These are phyloP conservation scores for Naumovozyma castellii DNA, from an alignment of 805 yeast genomes.

Conservation along the genomic window DNA sequence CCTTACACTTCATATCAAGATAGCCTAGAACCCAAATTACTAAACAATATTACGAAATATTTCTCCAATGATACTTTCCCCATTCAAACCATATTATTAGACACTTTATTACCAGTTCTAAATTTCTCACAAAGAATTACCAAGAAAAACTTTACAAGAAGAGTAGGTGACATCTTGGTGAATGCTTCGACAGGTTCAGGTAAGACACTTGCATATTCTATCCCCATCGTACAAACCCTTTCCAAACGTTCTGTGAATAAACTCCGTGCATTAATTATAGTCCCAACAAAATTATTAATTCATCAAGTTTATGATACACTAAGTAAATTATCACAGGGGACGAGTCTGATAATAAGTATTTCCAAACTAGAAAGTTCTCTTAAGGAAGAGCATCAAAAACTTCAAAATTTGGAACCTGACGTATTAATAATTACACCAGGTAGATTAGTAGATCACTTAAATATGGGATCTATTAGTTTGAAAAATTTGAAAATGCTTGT, in stretches of 20 bases:
- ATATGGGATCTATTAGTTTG: conserved; percentile 35
- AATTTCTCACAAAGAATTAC: conserved; percentile 18
- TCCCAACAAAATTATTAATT: conserved; percentile 85
- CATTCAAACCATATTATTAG: conserved; percentile 25
- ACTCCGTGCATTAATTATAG: conserved; percentile 64
- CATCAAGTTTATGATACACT: conserved; percentile 70
- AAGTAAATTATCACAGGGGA: conserved; percentile 51
- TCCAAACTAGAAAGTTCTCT: conserved; percentile 51
- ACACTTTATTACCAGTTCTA: conserved; percentile 20
- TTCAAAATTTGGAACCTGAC: conserved; percentile 47
- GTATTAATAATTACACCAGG: conserved; percentile 69
- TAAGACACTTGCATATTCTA: conserved; percentile 78
- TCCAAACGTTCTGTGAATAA: conserved; percentile 57
- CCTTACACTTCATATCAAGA: conserved; percentile 14
- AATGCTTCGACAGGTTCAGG: conserved; percentile 97
- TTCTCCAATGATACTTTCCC: conserved; percentile 27
- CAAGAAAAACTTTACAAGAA: conserved; percentile 38
- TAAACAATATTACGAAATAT: conserved; percentile 24
- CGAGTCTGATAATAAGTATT: conserved; percentile 44
- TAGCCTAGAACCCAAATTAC: conserved; percentile 22
- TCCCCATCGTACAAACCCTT: conserved; percentile 72
- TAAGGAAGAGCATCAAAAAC: conserved; percentile 50
- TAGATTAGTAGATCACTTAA: conserved; percentile 68
- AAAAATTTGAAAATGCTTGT: conserved; percentile 50
- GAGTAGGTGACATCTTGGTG: conserved; percentile 69